Percentiles rank a stretch among this genome's conserved stretches.
phyloP scores from a whole-genome alignment of 2,329 filamentous ascomycete species.

The Fusarium decemcellulare region DNA sequence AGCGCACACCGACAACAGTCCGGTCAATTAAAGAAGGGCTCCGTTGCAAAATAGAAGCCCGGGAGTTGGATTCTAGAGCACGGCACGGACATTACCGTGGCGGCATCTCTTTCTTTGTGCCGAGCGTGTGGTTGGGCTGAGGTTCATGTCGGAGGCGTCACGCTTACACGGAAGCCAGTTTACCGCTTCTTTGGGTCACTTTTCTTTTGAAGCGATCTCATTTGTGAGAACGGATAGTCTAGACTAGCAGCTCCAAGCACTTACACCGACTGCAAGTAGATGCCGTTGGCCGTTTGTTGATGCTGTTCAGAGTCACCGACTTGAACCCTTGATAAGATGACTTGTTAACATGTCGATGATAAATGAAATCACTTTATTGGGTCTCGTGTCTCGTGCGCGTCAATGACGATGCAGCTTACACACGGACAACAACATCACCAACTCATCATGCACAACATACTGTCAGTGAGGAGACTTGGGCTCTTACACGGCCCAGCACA shows the following conservation, averaged over 20 bases:
- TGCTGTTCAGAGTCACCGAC: slow-evolving; percentile 13
- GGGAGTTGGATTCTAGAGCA: slow-evolving; percentile 35
- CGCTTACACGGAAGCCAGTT: slow-evolving; percentile 14
- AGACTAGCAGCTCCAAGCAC: slow-evolving; percentile 3
- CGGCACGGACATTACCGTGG: slow-evolving; percentile 34
- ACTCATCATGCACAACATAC: slow-evolving; percentile 43
- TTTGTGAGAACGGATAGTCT: slow-evolving; percentile 7
- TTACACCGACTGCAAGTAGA: slow-evolving; percentile 1
- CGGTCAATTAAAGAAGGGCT: slow-evolving; percentile 25
- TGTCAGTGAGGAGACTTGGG: slow-evolving; percentile 41
- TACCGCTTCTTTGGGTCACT: slow-evolving; percentile 39
- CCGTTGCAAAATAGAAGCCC: slow-evolving; percentile 33
- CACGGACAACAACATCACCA: slow-evolving; percentile 24
- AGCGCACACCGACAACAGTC: slow-evolving; percentile 33
- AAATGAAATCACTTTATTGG: slow-evolving; percentile 18
- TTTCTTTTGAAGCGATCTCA: slow-evolving; percentile 26
- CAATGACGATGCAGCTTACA: slow-evolving; percentile 1
- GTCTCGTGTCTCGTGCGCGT: slow-evolving; percentile 19
- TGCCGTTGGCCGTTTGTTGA: slow-evolving; percentile 3
- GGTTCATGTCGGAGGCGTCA: slow-evolving; percentile 19
- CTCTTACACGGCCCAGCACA: slow-evolving; percentile 41
- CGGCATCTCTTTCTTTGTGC: slow-evolving; percentile 14
- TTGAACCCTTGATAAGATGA: slow-evolving; percentile 1
- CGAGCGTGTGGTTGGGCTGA: slow-evolving; percentile 18
- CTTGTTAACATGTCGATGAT: slow-evolving; percentile 21